phyloP scores from a whole-genome alignment of 495 filamentous ascomycete genomes.

The Apiosordaria backusii region DNA sequence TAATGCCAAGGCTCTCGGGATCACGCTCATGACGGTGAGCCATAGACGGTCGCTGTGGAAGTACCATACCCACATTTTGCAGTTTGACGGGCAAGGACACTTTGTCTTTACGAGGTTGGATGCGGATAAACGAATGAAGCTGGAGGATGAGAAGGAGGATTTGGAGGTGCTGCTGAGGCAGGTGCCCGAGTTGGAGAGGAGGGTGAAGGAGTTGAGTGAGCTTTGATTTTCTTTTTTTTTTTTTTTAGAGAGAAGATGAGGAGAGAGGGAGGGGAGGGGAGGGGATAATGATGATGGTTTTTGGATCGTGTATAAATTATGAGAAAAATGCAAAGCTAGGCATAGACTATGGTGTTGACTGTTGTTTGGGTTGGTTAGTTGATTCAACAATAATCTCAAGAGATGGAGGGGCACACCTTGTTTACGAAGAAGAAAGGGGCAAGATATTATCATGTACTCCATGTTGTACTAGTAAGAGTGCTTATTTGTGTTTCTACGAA shows the following conservation, averaged over 20 bases:
- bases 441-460: neutral
- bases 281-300: no score
- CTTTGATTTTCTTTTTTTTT: neutral
- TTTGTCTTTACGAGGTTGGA: slow-evolving; percentile 90
- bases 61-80: slow-evolving; percentile 88
- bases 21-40: slow-evolving; percentile 93
- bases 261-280: neutral
- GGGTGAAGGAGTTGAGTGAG: slow-evolving; percentile 68
- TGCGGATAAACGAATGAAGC: slow-evolving; percentile 74
- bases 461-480: neutral
- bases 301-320: no score
- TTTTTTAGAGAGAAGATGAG: neutral
- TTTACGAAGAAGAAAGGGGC: neutral
- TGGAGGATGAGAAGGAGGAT: slow-evolving; percentile 98
- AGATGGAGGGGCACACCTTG: neutral
- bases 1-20: slow-evolving; percentile 82
- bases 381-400: neutral
- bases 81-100: slow-evolving; percentile 91
- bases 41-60: slow-evolving; percentile 92
- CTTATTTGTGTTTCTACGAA: neutral
- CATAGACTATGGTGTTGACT: neutral
- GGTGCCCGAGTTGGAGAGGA: slow-evolving; percentile 81
- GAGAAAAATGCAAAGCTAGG: neutral
- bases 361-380: neutral
- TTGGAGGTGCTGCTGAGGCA: slow-evolving; percentile 77